Percentiles rank a stretch among this genome's conserved stretches.
Conservation (phyloP, 169 alveolate species). For the Eimeria praecox region DNA sequence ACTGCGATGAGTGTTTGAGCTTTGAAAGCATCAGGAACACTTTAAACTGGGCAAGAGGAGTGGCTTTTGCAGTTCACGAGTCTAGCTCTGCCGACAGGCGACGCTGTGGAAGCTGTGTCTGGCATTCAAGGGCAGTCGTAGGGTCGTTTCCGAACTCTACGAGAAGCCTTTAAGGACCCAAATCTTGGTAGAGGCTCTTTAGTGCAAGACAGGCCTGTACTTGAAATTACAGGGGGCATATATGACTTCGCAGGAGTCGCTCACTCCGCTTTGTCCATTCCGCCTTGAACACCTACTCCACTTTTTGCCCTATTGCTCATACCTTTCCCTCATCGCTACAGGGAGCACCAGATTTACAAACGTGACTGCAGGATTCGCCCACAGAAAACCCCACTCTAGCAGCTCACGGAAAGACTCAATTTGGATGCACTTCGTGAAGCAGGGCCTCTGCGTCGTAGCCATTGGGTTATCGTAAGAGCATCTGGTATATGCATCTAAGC, state of each 20-base stretch:
- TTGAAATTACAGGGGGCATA: background rate
- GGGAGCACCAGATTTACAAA: background rate
- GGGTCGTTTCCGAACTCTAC: background rate
- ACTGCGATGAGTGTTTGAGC: background rate
- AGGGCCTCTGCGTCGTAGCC: background rate
- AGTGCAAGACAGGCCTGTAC: background rate
- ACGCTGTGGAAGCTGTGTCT: constrained; percentile 11
- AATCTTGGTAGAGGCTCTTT: background rate
- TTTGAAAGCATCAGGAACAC: background rate
- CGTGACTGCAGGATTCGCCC: background rate
- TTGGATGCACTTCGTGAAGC: background rate
- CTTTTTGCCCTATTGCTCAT: background rate
- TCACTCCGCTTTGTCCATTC: background rate
- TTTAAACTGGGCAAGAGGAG: background rate
- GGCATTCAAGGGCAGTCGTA: background rate
- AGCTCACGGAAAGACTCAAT: background rate
- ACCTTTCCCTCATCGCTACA: background rate
- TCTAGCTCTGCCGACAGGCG: background rate
- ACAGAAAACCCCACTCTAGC: background rate
- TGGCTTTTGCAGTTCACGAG: background rate
- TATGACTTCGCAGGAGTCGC: background rate
- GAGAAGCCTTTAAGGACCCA: background rate
- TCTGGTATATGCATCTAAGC: background rate
- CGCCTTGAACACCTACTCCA: background rate
- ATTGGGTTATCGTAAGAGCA: background rate